phyloP scores from a whole-genome alignment of 1,284 basidiomycete species.

The Boletellus deceptivus region DNA sequence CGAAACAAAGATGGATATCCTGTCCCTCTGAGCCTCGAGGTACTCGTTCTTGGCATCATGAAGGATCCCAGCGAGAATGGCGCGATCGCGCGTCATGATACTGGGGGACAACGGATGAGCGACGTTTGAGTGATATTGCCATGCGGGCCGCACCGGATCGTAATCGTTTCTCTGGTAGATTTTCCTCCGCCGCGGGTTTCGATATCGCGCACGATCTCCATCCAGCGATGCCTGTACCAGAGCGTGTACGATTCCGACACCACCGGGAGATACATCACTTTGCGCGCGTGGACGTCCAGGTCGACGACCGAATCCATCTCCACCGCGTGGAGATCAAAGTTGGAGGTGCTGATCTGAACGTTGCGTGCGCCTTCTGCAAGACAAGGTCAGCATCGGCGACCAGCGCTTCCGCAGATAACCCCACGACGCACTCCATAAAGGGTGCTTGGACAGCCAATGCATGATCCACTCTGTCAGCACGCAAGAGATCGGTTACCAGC shows the following conservation, averaged over 20 bases:
- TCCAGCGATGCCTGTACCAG: slow-evolving; percentile 51
- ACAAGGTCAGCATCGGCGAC: neutral
- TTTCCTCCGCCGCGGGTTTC: slow-evolving; percentile 18
- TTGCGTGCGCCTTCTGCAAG: slow-evolving; percentile 44
- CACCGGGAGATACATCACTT: slow-evolving; percentile 49
- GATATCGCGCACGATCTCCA: slow-evolving; percentile 38
- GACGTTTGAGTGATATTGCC: neutral
- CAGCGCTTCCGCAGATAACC: neutral
- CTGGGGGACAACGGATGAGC: slow-evolving; percentile 31
- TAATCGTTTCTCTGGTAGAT: slow-evolving; percentile 22
- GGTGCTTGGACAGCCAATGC: slow-evolving; percentile 57
- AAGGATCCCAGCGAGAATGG: slow-evolving; percentile 49
- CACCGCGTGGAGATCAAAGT: slow-evolving; percentile 35
- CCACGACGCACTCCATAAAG: slow-evolving; percentile 33
- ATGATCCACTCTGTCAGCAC: slow-evolving; percentile 53
- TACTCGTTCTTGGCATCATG: slow-evolving; percentile 57
- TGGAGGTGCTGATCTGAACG: slow-evolving; percentile 48
- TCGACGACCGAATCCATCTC: slow-evolving; percentile 39
- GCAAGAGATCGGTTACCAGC: too few species aligned
- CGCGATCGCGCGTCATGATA: slow-evolving; percentile 50
- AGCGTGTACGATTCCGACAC: slow-evolving; percentile 43
- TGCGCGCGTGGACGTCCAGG: slow-evolving; percentile 24
- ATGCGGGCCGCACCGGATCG: slow-evolving; percentile 18
- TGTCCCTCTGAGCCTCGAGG: slow-evolving; percentile 48
- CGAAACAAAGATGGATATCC: slow-evolving; percentile 56